These are phyloP conservation scores for Lasiosphaeria miniovina DNA, from an alignment of 495 filamentous ascomycete genomes.

Conservation along the genomic window DNA sequence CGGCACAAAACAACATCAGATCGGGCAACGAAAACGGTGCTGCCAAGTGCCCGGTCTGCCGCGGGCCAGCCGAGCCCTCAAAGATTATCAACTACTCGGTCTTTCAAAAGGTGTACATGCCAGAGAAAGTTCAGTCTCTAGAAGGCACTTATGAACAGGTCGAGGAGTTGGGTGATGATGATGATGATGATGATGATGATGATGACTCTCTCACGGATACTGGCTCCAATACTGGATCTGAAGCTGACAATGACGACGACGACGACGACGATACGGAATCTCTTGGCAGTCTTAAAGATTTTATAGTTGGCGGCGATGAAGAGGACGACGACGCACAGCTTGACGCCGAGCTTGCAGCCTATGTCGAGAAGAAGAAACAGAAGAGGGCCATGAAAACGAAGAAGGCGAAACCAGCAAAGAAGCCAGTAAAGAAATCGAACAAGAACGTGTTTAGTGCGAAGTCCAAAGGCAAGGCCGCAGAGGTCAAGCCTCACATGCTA, in stretches of 20 bases:
- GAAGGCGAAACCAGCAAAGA: conserved; percentile 5
- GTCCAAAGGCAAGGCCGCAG: conserved; percentile 24
- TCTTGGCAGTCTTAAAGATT: conserved; percentile 53
- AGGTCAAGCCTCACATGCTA: conserved; percentile 28
- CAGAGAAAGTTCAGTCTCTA: conserved; percentile 31
- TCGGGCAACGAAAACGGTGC: conserved; percentile 57
- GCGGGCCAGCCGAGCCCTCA: conserved; percentile 57
- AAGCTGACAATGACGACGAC: conserved; percentile 39
- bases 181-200: conserved; percentile 35
- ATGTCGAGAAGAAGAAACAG: background rate
- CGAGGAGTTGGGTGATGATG: conserved; percentile 25
- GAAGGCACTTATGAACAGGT: conserved; percentile 1
- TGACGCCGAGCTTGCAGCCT: background rate
- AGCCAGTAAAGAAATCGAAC: conserved; percentile 13
- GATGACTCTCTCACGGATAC: conserved; percentile 22
- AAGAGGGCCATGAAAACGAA: too few relatives aligned
- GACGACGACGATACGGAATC: conserved; percentile 37
- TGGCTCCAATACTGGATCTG: conserved; percentile 37
- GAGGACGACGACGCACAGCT: conserved; percentile 20
- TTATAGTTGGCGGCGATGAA: conserved; percentile 47
- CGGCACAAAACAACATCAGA: conserved; percentile 45
- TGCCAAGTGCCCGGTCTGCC: conserved; percentile 75
- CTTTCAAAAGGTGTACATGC: conserved; percentile 74
- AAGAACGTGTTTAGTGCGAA: conserved; percentile 24
- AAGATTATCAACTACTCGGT: conserved; percentile 69